phyloP scores from a whole-genome alignment of 441 rosid species.

The Aleurites moluccanus region DNA sequence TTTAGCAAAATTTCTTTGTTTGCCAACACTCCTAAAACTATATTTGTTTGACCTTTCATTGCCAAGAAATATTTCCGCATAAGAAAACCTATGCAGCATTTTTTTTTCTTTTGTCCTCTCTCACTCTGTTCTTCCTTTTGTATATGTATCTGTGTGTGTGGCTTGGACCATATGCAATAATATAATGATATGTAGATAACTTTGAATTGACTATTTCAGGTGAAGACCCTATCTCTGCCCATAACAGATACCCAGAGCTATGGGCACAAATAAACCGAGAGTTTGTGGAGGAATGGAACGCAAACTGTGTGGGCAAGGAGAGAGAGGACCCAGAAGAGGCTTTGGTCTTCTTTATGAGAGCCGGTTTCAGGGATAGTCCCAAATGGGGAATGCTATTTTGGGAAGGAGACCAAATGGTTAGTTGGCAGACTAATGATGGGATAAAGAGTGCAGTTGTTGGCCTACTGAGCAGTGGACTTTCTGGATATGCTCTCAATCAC shows the following conservation, averaged over 20 bases:
- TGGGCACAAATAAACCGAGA: conserved; percentile 73
- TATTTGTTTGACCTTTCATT: not conserved
- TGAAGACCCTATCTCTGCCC: conserved; percentile 67
- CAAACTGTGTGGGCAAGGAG: conserved; percentile 28
- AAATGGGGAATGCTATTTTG: conserved; percentile 75
- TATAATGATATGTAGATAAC: not conserved
- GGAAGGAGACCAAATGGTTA: conserved; percentile 87
- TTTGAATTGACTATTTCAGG: conserved; percentile 35
- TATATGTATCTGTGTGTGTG: not conserved
- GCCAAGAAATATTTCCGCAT: not conserved
- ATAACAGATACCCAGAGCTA: conserved; percentile 73
- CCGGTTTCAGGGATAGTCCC: conserved; percentile 71
- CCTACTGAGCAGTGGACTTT: conserved; percentile 61
- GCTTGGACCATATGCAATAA: not conserved
- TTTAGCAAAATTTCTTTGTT: not conserved
- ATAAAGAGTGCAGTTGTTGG: conserved; percentile 75
- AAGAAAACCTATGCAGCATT: not conserved
- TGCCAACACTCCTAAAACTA: not conserved
- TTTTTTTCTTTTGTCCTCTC: not conserved
- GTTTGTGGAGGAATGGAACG: conserved; percentile 69
- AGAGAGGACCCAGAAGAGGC: conserved; percentile 42
- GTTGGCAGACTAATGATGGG: conserved; percentile 76
- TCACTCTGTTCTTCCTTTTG: not conserved
- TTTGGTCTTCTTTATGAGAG: conserved; percentile 68
- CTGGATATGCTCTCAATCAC: conserved; percentile 68